phyloP scores from a whole-genome alignment of 164 flowering plant species.

The Vitis amurensis region DNA sequence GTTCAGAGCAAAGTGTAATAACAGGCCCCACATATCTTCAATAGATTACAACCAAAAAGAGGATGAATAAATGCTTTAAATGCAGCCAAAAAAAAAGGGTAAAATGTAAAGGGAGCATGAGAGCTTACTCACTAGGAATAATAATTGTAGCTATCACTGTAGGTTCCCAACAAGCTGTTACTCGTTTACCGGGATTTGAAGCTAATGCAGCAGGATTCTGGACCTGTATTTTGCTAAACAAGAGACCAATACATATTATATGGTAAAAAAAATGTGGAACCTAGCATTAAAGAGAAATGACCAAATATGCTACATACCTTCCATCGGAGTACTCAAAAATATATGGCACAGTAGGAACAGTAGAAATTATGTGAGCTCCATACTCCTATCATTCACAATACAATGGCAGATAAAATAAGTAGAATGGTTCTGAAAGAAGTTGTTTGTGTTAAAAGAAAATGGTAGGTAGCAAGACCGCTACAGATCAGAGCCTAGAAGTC shows the following conservation, averaged over 20 bases:
- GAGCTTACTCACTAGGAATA: constrained; percentile 99
- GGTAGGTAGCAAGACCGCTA: too few species aligned
- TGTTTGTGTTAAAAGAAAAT: too few species aligned
- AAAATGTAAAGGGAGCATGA: constrained; percentile 27
- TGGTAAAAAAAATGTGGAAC: constrained; percentile 5
- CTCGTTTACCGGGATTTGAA: constrained; percentile 69
- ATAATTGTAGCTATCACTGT: constrained; percentile 90
- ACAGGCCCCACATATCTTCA: constrained; percentile 91
- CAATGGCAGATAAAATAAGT: neutral
- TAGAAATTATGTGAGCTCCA: constrained; percentile 87
- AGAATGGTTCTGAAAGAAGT: neutral
- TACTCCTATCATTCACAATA: constrained; percentile 58
- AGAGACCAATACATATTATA: constrained; percentile 15
- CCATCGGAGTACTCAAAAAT: constrained; percentile 96
- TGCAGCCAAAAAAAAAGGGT: neutral
- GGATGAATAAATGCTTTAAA: constrained; percentile 4
- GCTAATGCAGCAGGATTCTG: constrained; percentile 89
- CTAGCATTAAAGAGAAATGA: constrained; percentile 3
- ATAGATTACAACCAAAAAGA: constrained; percentile 3
- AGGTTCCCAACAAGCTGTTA: constrained; percentile 88
- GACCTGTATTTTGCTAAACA: constrained; percentile 67
- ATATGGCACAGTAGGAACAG: constrained; percentile 94
- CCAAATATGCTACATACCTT: constrained; percentile 50
- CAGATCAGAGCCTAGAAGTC: too few species aligned
- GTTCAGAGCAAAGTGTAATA: constrained; percentile 88